Base-by-base conservation (phyloP, 192 early-diverging fungal species). In the Podila minutissima region DNA sequence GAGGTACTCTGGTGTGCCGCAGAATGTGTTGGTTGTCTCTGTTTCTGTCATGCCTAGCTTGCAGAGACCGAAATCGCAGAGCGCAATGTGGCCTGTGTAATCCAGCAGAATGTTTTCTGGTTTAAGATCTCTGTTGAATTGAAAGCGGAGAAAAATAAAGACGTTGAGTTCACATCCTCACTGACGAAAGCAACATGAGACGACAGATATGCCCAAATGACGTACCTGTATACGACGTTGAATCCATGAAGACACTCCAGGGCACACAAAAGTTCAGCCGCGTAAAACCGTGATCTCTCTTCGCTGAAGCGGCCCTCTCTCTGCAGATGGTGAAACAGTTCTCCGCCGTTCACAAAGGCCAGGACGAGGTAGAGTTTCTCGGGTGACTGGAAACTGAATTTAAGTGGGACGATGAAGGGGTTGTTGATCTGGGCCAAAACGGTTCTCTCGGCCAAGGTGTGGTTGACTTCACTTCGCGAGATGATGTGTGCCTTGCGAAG, bases 1-100 rank as follows among this genome's bases (percentile, higher is more conserved):
- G 59, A 99, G 92, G 82, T 98, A 99, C 77, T 99, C 98, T n/a
- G 97, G 97, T 12, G 98, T 99, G 12, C 98, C 98, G 83, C 97
- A 98, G 69, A 98, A 97, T 0, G 97, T 97, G 82, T 93, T 91
- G 32, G 98, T 98, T 46, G 92, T 95, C 66, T 94, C 95, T 59
- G 94, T 93, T 76, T 97, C 96, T 35, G 91, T 93, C 93, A 97
- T 98, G 78, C 97, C 95, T 50, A 96, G 86, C 82, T 97, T 97
- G 87, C 93, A 96, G 69, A 97, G 87, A 3, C 97, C 98, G 84
- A 97, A 95, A 86, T 99, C 97, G 69, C 94, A 95, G 26, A 98
- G 89, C 1, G 94, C 93, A 82, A 97, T 97, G 82, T 99, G 97
- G 51, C 97, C 97, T 32, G 91, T 92, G 84, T 93, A 94, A 88